phyloP scores from a whole-genome alignment of 2,329 filamentous ascomycete species.

The Septoria petroselini region DNA sequence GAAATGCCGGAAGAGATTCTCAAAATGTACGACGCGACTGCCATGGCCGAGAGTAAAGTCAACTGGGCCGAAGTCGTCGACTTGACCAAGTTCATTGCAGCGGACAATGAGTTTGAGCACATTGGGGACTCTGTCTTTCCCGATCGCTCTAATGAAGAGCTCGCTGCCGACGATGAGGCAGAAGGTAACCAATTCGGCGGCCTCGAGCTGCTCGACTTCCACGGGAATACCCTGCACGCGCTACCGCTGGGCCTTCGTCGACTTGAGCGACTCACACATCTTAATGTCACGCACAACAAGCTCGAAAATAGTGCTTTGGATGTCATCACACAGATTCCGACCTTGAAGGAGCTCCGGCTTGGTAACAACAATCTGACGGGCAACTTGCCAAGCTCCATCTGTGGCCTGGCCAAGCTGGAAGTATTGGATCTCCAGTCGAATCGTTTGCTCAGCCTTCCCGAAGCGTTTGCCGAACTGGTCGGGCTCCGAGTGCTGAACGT shows the following conservation, averaged over 20 bases:
- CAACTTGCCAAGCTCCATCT: conserved; percentile 61
- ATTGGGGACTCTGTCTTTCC: conserved; percentile 76
- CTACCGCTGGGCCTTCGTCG: conserved; percentile 74
- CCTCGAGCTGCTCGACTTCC: conserved; percentile 76
- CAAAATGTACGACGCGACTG: conserved; percentile 83
- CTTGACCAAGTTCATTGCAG: conserved; percentile 75
- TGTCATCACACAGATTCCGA: conserved; percentile 67
- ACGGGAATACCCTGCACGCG: conserved; percentile 72
- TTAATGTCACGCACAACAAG: conserved; percentile 78
- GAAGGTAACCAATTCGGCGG: conserved; percentile 75
- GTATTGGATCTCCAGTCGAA: conserved; percentile 80
- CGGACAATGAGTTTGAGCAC: conserved; percentile 80
- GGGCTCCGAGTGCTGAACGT: conserved; percentile 74
- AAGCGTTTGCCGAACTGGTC: conserved; percentile 62
- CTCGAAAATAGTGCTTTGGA: conserved; percentile 70
- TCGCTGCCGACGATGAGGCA: conserved; percentile 63
- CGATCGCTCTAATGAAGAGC: conserved; percentile 55
- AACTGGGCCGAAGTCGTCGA: conserved; percentile 93
- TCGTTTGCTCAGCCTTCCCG: conserved; percentile 67
- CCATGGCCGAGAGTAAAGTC: conserved; percentile 59
- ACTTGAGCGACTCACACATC: conserved; percentile 68
- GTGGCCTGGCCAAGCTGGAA: conserved; percentile 67
- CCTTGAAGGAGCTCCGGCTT: conserved; percentile 75
- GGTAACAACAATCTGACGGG: conserved; percentile 73
- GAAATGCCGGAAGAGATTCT: conserved; percentile 79